A percentile compares a stretch with the other conserved stretches of the same genome.
phyloP scores from a whole-genome alignment of 495 filamentous ascomycete species.

The Penicillium chermesinum region DNA sequence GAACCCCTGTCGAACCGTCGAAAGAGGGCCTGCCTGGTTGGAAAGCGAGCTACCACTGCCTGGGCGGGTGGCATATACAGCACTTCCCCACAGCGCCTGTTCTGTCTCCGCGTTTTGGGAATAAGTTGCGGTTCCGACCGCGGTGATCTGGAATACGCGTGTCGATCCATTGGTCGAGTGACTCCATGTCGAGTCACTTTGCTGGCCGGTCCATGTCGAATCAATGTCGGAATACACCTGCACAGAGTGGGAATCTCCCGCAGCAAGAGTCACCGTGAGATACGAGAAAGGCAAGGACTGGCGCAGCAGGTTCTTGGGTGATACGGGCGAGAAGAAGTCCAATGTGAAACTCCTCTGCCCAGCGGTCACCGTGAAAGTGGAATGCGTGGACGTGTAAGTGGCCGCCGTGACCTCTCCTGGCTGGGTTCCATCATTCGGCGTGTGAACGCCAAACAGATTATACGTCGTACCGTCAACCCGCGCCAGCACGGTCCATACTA shows the following conservation, averaged over 20 bases:
- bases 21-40: conserved; percentile 20
- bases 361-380: conserved; percentile 32
- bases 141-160: conserved; percentile 25
- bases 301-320: conserved; percentile 68
- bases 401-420: conserved; percentile 29
- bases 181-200: conserved; percentile 20
- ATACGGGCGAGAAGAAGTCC: conserved; percentile 74
- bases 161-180: conserved; percentile 23
- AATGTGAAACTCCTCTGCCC: conserved; percentile 30
- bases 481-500: conserved; percentile 41
- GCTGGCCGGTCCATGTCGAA: conserved; percentile 38
- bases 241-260: conserved; percentile 19
- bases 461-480: conserved; percentile 39
- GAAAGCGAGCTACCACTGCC: conserved; percentile 17
- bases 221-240: conserved; percentile 44
- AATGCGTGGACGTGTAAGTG: conserved; percentile 39
- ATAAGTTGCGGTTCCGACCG: conserved; percentile 21
- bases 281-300: conserved; percentile 78
- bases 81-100: conserved; percentile 38
- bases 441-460: conserved; percentile 39
- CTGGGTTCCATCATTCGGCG: conserved; percentile 14
- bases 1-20: conserved; percentile 25
- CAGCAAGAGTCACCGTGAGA: conserved; percentile 56
- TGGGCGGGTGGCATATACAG: conserved; percentile 34
- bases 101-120: conserved; percentile 23